phyloP scores from a whole-genome alignment of 106 monocot species.

The Dendrobium huoshanense region DNA sequence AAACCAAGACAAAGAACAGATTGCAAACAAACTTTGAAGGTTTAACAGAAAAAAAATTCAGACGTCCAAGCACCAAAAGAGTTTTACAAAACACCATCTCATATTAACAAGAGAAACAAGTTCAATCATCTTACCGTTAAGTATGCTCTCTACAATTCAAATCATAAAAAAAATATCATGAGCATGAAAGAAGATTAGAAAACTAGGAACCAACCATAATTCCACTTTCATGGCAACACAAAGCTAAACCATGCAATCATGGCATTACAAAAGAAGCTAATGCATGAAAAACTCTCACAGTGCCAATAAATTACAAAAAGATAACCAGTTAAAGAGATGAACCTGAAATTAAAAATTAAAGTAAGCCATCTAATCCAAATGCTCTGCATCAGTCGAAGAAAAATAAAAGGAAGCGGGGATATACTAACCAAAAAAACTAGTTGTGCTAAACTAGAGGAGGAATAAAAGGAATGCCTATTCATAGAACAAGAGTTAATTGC shows the following conservation, averaged over 20 bases:
- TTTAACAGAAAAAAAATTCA: no score
- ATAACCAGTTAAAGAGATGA: not conserved
- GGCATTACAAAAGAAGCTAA: not conserved
- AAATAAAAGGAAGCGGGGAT: not conserved
- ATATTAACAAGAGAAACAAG: no score
- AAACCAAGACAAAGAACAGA: no score
- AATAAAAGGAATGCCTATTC: no score
- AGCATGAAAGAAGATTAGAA: not conserved
- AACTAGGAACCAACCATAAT: not conserved
- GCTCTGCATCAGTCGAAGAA: not conserved
- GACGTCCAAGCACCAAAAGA: no score
- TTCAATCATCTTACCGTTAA: not conserved
- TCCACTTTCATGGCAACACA: not conserved
- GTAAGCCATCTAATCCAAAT: not conserved
- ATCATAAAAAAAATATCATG: not conserved
- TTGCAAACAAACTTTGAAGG: no score
- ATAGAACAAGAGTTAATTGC: no score
- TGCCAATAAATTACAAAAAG: not conserved
- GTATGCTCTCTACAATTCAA: not conserved
- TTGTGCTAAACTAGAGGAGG: not conserved
- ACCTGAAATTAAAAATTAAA: not conserved
- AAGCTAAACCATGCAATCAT: not conserved
- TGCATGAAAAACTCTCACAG: not conserved
- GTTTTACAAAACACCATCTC: no score
- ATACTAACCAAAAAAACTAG: not conserved